These are phyloP conservation scores for Trichoderma cornu-damae DNA, from an alignment of 2,329 filamentous ascomycete species.

Conservation along the genomic window DNA sequence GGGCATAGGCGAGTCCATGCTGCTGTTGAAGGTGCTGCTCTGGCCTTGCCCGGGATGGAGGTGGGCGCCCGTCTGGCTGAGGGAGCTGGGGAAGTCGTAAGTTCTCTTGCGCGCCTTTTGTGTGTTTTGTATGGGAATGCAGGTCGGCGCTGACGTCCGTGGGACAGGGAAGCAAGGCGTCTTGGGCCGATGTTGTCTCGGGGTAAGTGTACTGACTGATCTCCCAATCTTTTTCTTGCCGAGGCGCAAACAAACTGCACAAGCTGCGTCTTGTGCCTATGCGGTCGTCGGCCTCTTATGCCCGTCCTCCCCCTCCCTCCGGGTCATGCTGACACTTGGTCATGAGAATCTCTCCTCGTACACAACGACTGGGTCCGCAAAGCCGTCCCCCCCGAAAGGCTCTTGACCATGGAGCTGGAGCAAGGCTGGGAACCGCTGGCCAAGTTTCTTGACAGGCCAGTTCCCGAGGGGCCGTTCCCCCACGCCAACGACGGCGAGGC, in stretches of 20 bases:
- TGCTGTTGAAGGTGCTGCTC: constrained; percentile 12
- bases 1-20: not conserved
- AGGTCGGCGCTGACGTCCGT: not conserved
- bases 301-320: too few relatives aligned
- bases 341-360: not conserved
- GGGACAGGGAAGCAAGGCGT: not conserved
- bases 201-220: not conserved
- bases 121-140: too few relatives aligned
- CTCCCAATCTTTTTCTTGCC: too few relatives aligned
- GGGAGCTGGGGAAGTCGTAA: not conserved
- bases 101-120: not conserved
- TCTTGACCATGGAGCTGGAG: constrained; percentile 18
- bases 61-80: constrained; percentile 3
- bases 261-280: too few relatives aligned
- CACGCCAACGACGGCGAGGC: constrained; percentile 26
- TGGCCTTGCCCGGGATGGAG: constrained; percentile 20
- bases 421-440: constrained; percentile 30
- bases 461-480: constrained; percentile 28
- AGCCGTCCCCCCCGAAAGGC: not conserved
- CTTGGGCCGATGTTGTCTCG: not conserved
- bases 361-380: constrained; percentile 14
- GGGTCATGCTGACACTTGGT: not conserved
- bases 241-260: too few relatives aligned
- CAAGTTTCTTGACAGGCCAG: constrained; percentile 25
- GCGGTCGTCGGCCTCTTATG: not conserved